Evolutionary conservation across 2,329 filamentous ascomycete species (phyloP), one percentile per base, ranked within the genome.

Genomic region (Cercospora zeae-maydis): DNA sequence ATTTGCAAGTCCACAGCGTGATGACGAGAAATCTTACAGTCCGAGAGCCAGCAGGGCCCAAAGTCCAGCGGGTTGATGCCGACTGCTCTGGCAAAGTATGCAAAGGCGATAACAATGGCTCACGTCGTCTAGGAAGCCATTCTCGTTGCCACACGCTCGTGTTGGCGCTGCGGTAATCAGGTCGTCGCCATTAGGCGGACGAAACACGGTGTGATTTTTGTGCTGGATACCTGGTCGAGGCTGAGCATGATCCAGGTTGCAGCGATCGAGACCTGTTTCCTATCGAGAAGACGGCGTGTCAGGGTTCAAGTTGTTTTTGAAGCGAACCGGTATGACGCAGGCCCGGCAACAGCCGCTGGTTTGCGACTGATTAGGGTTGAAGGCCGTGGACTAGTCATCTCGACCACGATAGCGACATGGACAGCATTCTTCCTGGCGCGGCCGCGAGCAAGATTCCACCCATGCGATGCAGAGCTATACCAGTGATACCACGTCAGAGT

Each of bases 61-160:
- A 27, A 5, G 1, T 5, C 10, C 42, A 24, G 24, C 63, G 65
- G 36, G 58, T 67, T n/a, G 58, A 66, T 21, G 45, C 66, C 8
- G 72, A 74, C n/a, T 13, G 34, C 14, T 21, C n/a, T 4, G 7
- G 9, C 5, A 4, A 13, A 2, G 24, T 33, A 11, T 19, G 1
- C 37, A n/a, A 13, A 33, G 7, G 27, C 49, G 14, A 8, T 8
- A 33, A 16, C 24, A 21, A 2, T 8, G 27, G 33, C 14, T 30
- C 9, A 42, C 54, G 4, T 16, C 19, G 1, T 7, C 1, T 36
- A 57, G 54, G 76, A 74, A 14, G 77, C 75, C 1, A 75, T 82
- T 30, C 71, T 80, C 4, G 77, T 83, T 4, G 75, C 80, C 3
- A 83, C 81, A 10, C 73, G 79, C 14, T 52, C 4, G 21, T 47